Conservation (phyloP, 2,329 filamentous ascomycete genomes). For the Aspergillus latus region DNA sequence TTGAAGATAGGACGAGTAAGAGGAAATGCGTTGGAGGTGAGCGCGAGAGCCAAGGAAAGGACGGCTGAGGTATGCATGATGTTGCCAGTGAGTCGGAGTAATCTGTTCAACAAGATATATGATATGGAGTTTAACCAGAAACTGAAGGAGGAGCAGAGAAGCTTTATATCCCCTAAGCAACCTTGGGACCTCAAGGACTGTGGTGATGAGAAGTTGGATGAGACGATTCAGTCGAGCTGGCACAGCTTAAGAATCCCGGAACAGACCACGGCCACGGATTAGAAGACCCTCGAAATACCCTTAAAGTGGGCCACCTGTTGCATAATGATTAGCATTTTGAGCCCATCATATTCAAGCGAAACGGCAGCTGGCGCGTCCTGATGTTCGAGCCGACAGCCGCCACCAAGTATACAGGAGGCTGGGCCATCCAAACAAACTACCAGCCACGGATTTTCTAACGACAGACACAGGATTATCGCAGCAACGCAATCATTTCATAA, state of each 20-base stretch:
- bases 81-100: constrained; percentile 1
- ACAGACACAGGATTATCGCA: constrained; percentile 3
- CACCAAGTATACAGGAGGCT: constrained; percentile 23
- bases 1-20: constrained; percentile 23
- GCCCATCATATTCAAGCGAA: constrained; percentile 17
- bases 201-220: background rate
- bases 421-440: constrained; percentile 15
- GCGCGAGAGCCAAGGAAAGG: constrained; percentile 28
- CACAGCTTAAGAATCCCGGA: constrained; percentile 11
- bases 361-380: constrained; percentile 22
- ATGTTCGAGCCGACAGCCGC: constrained; percentile 17
- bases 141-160: background rate
- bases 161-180: background rate
- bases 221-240: background rate
- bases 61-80: constrained; percentile 34
- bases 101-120: constrained; percentile 7
- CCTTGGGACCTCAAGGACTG: background rate
- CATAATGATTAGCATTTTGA: constrained; percentile 20
- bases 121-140: background rate
- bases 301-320: constrained; percentile 6
- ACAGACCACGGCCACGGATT: background rate
- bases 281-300: constrained; percentile 3
- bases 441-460: constrained; percentile 22
- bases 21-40: constrained; percentile 32
- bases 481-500: constrained; percentile 12